Percentiles rank a stretch among this genome's conserved stretches.
These are phyloP conservation scores for Hanseniaspora uvarum DNA, from an alignment of 1,139 yeast genomes.

Conservation along the genomic window DNA sequence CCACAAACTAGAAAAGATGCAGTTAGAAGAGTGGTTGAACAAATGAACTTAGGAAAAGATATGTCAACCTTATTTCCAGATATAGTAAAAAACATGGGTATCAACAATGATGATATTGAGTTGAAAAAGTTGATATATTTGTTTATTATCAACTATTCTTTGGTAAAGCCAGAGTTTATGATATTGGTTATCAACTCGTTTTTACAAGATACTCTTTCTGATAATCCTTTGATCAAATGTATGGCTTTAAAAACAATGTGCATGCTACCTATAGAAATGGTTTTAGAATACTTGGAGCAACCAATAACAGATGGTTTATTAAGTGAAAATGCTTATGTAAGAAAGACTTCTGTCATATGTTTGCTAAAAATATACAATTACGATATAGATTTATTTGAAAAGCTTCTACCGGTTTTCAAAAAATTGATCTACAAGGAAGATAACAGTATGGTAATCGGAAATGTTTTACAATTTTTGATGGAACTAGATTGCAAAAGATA, in stretches of 20 bases:
- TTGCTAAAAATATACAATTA: conserved; percentile 91
- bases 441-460: conserved; percentile 95
- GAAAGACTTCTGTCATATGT: conserved; percentile 95
- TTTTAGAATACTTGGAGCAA: conserved; percentile 87
- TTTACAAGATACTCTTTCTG: conserved; percentile 92
- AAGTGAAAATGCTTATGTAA: conserved; percentile 93
- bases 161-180: conserved; percentile 89
- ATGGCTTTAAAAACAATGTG: conserved; percentile 98
- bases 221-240: conserved; percentile 91
- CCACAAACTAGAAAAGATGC: conserved; percentile 93
- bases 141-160: conserved; percentile 94
- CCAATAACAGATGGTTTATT: conserved; percentile 75
- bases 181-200: conserved; percentile 95
- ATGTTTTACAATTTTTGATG: conserved; percentile 74
- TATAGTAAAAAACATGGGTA: conserved; percentile 90
- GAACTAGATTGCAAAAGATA: conserved; percentile 64
- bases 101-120: conserved; percentile 68
- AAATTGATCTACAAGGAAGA: conserved; percentile 62
- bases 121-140: conserved; percentile 93
- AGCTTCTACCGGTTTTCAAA: conserved; percentile 42
- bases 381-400: conserved; percentile 67
- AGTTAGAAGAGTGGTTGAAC: conserved; percentile 90
- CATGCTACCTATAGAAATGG: conserved; percentile 86
- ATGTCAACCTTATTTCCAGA: conserved; percentile 92
- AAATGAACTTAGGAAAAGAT: conserved; percentile 98